Conservation (phyloP, 139 green algal genomes). For the Chlorella vulgaris region DNA sequence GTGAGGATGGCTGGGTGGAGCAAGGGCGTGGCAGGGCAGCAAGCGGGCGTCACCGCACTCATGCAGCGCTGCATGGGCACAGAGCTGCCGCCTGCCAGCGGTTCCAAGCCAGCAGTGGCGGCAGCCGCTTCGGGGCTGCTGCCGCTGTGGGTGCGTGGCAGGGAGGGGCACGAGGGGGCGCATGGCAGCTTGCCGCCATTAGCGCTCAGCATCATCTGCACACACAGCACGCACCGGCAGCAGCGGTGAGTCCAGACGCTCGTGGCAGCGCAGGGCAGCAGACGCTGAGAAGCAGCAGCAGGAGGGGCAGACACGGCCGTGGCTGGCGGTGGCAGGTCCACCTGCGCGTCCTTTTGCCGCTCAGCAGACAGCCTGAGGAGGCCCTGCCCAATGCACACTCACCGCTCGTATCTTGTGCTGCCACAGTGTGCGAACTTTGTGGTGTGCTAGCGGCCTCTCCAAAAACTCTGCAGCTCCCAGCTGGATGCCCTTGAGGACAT, state of each 20-base stretch:
- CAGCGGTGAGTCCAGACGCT: neutral
- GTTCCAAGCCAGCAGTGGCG: neutral
- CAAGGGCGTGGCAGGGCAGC: constrained; percentile 8
- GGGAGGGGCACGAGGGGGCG: constrained; percentile 4
- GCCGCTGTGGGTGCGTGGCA: too few species aligned
- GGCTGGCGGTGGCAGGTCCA: too few species aligned
- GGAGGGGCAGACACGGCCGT: too few species aligned
- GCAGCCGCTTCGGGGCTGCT: too few species aligned
- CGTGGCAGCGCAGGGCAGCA: neutral
- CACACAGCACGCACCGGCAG: neutral
- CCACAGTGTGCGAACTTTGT: constrained; percentile 19
- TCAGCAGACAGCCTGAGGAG: too few species aligned
- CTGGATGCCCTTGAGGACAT: constrained; percentile 11
- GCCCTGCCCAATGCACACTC: neutral
- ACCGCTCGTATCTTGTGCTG: constrained; percentile 29
- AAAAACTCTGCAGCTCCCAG: constrained; percentile 16
- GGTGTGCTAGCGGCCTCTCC: neutral
- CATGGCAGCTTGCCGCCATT: constrained; percentile 22
- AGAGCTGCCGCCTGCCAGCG: neutral
- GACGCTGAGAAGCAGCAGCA: too few species aligned
- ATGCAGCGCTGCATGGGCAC: too few species aligned
- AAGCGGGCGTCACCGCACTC: neutral
- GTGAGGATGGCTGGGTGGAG: too few species aligned
- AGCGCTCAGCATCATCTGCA: constrained; percentile 20
- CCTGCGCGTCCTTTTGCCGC: too few species aligned